Evolutionary conservation across 305 asterid species (phyloP).

Genomic region (Fraxinus velutina): DNA sequence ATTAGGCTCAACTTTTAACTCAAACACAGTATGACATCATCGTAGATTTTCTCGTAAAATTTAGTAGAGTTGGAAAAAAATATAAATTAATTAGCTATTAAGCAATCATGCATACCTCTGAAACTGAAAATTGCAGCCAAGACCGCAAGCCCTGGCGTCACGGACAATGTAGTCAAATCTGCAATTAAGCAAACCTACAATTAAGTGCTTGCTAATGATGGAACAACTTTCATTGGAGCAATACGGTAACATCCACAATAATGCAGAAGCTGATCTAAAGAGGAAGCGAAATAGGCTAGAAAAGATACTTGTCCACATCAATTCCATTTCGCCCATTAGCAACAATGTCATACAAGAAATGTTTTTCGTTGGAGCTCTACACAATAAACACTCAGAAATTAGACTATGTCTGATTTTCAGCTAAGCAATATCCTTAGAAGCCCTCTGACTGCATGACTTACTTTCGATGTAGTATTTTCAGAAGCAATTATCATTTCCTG

Average conservation of each 20-base stretch:
- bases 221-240: background rate
- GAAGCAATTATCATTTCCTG: conserved; percentile 83
- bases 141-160: conserved; percentile 90
- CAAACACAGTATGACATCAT: background rate
- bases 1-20: conserved; percentile 11
- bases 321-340: conserved; percentile 93
- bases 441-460: conserved; percentile 35
- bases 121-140: conserved; percentile 77
- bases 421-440: background rate
- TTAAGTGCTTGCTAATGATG: conserved; percentile 15
- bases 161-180: conserved; percentile 89
- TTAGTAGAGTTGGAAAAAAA: background rate
- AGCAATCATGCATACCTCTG: conserved; percentile 48
- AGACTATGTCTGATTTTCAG: background rate
- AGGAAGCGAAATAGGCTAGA: conserved; percentile 22
- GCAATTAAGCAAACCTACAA: conserved; percentile 26
- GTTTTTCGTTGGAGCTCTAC: conserved; percentile 61
- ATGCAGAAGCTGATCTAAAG: conserved; percentile 9
- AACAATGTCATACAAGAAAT: conserved; percentile 77
- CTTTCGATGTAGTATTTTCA: conserved; percentile 44
- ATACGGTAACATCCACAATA: background rate
- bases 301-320: conserved; percentile 81
- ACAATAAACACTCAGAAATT: conserved; percentile 16
- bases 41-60: background rate
- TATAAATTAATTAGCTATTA: background rate